phyloP scores from a whole-genome alignment of 371 early-diverging fungal species.

The Mortierella sp. region DNA sequence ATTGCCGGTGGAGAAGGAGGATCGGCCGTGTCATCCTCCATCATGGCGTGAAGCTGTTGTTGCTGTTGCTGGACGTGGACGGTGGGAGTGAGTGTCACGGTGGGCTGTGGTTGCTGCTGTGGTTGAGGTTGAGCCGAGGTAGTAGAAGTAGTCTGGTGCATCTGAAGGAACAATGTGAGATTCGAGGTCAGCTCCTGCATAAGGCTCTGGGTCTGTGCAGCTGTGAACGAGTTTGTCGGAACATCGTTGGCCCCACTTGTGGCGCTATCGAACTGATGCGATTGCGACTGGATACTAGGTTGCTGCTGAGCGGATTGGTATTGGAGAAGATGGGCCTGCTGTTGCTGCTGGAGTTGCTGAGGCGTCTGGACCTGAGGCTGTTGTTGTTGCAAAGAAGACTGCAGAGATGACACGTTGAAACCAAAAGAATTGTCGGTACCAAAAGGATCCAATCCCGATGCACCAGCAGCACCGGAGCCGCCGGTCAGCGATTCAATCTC shows the following conservation, averaged over 20 bases:
- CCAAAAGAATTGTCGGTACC: neutral
- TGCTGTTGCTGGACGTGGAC: neutral
- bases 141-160: no score
- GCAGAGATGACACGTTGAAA: neutral
- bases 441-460: neutral
- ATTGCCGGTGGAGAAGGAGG: conserved; percentile 44
- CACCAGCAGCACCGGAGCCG: neutral
- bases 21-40: conserved; percentile 48
- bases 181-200: conserved; percentile 16
- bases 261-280: neutral
- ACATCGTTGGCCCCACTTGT: neutral
- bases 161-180: conserved; percentile 13
- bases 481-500: conserved; percentile 12
- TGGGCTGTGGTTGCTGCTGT: neutral
- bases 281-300: no score
- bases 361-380: neutral
- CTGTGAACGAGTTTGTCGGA: neutral
- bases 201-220: conserved; percentile 6
- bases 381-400: neutral
- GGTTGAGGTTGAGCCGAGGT: no score
- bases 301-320: neutral
- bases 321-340: neutral
- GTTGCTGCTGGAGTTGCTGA: neutral
- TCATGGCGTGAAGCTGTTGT: conserved; percentile 15
- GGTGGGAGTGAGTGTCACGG: neutral